Percentiles rank a stretch among this genome's conserved stretches.
phyloP scores from a whole-genome alignment of 352 stramenopile genomes.

The Pythium angustatum region DNA sequence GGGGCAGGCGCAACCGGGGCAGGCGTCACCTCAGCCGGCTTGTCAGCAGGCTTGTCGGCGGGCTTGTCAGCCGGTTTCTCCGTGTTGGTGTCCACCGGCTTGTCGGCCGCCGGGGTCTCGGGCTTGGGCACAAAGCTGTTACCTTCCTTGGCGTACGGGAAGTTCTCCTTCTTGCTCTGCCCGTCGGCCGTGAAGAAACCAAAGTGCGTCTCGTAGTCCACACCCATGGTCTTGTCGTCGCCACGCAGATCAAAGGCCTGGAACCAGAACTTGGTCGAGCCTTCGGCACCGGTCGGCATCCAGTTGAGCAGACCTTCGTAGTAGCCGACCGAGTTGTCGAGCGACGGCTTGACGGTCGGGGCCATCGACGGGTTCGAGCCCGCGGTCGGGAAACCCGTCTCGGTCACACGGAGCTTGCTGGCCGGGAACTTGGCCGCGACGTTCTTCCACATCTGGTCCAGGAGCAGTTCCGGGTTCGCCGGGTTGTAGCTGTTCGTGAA shows the following conservation, averaged over 20 bases:
- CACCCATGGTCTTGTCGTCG: constrained; percentile 47
- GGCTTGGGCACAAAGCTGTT: constrained; percentile 11
- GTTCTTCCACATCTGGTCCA: constrained; percentile 59
- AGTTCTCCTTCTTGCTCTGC: constrained; percentile 28
- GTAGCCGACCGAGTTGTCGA: constrained; percentile 51
- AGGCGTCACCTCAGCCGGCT: not conserved
- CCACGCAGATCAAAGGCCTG: constrained; percentile 71
- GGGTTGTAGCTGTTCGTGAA: constrained; percentile 61
- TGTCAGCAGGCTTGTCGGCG: not conserved
- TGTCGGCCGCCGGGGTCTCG: not conserved
- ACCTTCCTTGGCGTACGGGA: constrained; percentile 22
- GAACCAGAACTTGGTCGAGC: constrained; percentile 76
- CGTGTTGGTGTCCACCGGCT: not conserved
- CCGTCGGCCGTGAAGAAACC: constrained; percentile 48
- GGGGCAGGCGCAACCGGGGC: not conserved
- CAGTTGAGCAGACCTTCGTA: constrained; percentile 71
- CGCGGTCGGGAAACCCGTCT: constrained; percentile 60
- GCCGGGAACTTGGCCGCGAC: constrained; percentile 49
- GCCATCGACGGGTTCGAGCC: constrained; percentile 39
- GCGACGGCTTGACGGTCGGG: constrained; percentile 45
- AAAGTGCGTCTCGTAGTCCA: constrained; percentile 72
- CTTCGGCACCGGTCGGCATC: constrained; percentile 42
- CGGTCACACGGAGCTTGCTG: constrained; percentile 63
- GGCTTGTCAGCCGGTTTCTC: constrained; percentile 3
- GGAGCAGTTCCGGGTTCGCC: constrained; percentile 42